Base-by-base conservation (phyloP, 305 asterid species). In the Solanum hybrid region DNA sequence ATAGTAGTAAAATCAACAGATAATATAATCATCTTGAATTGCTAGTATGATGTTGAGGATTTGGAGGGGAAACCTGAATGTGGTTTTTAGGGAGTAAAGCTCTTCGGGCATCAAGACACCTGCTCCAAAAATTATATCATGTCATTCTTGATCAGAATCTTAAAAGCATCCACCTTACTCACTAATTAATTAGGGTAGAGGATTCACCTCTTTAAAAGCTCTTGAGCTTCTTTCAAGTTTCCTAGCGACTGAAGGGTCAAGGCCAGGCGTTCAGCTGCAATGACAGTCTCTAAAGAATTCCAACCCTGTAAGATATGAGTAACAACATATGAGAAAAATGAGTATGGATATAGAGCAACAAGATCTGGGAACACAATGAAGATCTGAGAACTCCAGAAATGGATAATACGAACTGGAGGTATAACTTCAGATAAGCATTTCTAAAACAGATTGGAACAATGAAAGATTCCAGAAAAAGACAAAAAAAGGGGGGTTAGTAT, bases 211-310 rank as follows among this genome's bases (percentile, higher is more conserved):
- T 95, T 93, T 81, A 97, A 91, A 73, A 97, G 95, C 90, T 95
- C 96, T 91, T 93, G 97, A 37, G 99, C 97, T 92, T 97, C 99
- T 90, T 64, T 93, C 87, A 97, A 91, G 88, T 89, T 93, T 90
- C 98, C 98, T 57, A 92, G 91, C 35, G 93, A 92, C 93, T 94
- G 97, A 86, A 96, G 94, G 90, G 96, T 93, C 91, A 94, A 89
- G 39, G 99, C 99, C 89, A 97, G 99, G 90, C 96, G 94, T 91
- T 96, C 99, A 87, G 99, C 98, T 90, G 97, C 95, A 92, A 94
- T 77, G 90, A 96, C 94, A 79, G 99, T 95, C 87, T 95, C 97
- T 93, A 96, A 89, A 46, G 98, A 96, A 90, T 92, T 90, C 99
- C 99, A 96, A 57, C 98, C 99, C 99, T 97, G 89, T 46, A 46